Conservation (phyloP, 306 rosid genomes). For the Datisca glomerata region DNA sequence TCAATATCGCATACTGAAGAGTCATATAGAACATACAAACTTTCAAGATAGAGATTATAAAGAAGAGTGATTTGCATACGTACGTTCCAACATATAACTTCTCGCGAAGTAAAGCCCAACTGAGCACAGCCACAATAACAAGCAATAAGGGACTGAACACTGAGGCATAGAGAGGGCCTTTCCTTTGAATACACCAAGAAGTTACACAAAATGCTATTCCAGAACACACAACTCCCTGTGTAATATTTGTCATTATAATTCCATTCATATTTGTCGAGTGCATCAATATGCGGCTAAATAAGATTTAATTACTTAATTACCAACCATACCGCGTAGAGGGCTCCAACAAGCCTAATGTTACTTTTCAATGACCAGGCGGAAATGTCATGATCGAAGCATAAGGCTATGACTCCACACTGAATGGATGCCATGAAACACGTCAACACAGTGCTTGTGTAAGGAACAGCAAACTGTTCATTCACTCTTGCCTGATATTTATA, state of each 20-base stretch:
- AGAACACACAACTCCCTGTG: slow-evolving; percentile 56
- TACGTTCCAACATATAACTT: slow-evolving; percentile 63
- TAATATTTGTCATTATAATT: slow-evolving; percentile 6
- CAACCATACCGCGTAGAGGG: slow-evolving; percentile 44
- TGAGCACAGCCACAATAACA: slow-evolving; percentile 37
- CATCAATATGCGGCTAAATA: background rate
- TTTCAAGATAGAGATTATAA: background rate
- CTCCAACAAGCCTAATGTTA: slow-evolving; percentile 27
- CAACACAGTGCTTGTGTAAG: slow-evolving; percentile 53
- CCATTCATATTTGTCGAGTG: too few species aligned
- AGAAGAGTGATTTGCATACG: slow-evolving; percentile 4
- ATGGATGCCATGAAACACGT: slow-evolving; percentile 50
- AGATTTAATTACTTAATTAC: background rate
- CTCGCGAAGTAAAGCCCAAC: slow-evolving; percentile 63
- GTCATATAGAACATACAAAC: background rate
- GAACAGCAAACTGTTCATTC: slow-evolving; percentile 54
- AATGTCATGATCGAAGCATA: slow-evolving; percentile 21
- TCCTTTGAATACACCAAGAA: slow-evolving; percentile 55
- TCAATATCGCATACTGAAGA: background rate
- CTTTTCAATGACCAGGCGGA: slow-evolving; percentile 51
- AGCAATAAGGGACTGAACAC: slow-evolving; percentile 61
- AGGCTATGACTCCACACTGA: slow-evolving; percentile 47
- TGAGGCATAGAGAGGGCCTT: slow-evolving; percentile 69
- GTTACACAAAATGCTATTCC: slow-evolving; percentile 36
- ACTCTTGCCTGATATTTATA: slow-evolving; percentile 43